phyloP scores from a whole-genome alignment of 192 early-diverging fungal genomes.

The Umbelopsis vinacea region DNA sequence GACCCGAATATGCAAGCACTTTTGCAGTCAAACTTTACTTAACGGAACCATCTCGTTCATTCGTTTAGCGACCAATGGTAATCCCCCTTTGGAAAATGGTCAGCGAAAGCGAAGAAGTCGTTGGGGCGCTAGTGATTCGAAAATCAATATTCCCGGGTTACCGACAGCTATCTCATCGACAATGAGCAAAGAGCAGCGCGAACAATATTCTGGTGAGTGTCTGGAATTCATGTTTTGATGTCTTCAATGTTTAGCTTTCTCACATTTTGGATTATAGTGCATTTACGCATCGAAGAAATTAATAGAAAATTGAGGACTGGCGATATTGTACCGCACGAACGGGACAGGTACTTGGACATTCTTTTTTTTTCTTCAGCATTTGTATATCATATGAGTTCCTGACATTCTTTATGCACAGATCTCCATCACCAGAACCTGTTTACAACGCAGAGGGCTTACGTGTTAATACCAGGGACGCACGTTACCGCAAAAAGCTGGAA shows the following conservation, averaged over 20 bases:
- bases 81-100: slow-evolving; percentile 44
- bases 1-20: not conserved
- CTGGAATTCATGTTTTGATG: not conserved
- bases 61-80: slow-evolving; percentile 6
- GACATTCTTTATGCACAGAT: slow-evolving; percentile 54
- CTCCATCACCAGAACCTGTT: slow-evolving; percentile 93
- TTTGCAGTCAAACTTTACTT: not conserved
- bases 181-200: slow-evolving; percentile 80
- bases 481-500: slow-evolving; percentile 90
- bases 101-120: slow-evolving; percentile 78
- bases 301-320: slow-evolving; percentile 77
- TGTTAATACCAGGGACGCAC: slow-evolving; percentile 92
- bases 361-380: not conserved
- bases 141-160: slow-evolving; percentile 75
- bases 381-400: not conserved
- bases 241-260: not conserved
- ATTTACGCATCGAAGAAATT: slow-evolving; percentile 93
- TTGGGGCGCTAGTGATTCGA: slow-evolving; percentile 84
- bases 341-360: slow-evolving; percentile 59
- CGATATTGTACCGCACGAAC: slow-evolving; percentile 82
- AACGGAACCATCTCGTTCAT: not conserved
- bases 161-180: slow-evolving; percentile 79
- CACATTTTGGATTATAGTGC: slow-evolving; percentile 51
- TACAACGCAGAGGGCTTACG: slow-evolving; percentile 95
- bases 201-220: slow-evolving; percentile 70